Conservation (phyloP, 2,329 filamentous ascomycete species). For the Curvularia sp. region DNA sequence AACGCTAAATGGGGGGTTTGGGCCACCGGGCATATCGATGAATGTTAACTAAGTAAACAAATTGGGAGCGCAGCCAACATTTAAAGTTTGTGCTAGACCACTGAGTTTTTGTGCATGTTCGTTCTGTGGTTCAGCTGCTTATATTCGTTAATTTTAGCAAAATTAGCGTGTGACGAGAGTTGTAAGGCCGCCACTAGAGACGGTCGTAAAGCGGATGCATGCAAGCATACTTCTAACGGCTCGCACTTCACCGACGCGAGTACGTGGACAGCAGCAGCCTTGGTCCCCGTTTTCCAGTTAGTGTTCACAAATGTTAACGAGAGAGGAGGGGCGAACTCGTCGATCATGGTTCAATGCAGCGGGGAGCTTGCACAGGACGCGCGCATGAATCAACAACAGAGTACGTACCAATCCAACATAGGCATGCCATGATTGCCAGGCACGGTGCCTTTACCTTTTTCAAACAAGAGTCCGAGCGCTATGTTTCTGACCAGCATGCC, state of each 20-base stretch:
- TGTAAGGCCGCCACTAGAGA: neutral
- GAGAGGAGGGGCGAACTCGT: neutral
- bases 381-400: neutral
- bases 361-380: neutral
- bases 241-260: neutral
- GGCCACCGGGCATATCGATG: constrained; percentile 28
- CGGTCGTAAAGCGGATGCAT: neutral
- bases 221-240: constrained; percentile 1
- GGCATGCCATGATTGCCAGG: neutral
- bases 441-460: neutral
- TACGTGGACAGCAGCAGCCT: neutral
- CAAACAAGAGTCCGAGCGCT: neutral
- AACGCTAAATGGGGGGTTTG: constrained; percentile 27
- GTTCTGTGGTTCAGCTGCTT: neutral
- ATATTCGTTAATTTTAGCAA: neutral
- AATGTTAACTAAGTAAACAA: neutral
- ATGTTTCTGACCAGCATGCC: neutral
- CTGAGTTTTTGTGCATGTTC: neutral
- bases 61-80: neutral
- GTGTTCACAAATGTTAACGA: neutral
- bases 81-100: neutral
- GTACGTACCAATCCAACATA: neutral
- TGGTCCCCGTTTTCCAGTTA: neutral
- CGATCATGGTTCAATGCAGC: constrained; percentile 1
- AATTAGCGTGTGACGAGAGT: neutral